Evolutionary conservation across 345 rosid species (phyloP).

Genomic region (Leavenworthia alabamica): DNA sequence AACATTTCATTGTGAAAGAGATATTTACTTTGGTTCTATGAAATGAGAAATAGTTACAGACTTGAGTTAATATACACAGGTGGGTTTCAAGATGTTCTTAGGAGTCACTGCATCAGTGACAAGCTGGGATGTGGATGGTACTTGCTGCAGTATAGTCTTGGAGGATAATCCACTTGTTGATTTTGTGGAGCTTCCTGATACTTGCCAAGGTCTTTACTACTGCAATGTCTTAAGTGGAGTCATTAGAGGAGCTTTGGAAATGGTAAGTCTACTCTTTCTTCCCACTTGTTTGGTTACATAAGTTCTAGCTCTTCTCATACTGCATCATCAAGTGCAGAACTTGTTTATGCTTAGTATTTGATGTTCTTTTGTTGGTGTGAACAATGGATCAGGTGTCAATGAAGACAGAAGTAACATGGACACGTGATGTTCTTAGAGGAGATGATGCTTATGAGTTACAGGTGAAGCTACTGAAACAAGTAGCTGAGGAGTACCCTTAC

Average conservation of each 20-base stretch:
- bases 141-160: conserved; percentile 70
- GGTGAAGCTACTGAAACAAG: conserved; percentile 80
- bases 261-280: conserved; percentile 43
- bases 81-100: conserved; percentile 93
- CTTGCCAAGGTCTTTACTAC: conserved; percentile 83
- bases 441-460: conserved; percentile 82
- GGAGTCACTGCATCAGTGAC: conserved; percentile 78
- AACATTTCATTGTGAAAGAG: not conserved
- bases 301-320: not conserved
- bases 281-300: not conserved
- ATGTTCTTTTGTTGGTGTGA: not conserved
- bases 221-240: conserved; percentile 89
- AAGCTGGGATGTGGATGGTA: conserved; percentile 85
- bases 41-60: not conserved
- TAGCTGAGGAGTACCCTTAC: conserved; percentile 87
- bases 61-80: conserved; percentile 33
- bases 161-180: conserved; percentile 93
- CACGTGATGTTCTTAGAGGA: conserved; percentile 70
- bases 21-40: not conserved
- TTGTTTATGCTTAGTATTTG: not conserved
- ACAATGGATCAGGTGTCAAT: conserved; percentile 60
- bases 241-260: conserved; percentile 85
- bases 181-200: conserved; percentile 92
- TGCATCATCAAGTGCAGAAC: not conserved
- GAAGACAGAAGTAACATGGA: conserved; percentile 93